These are phyloP conservation scores for Panicum virgatum DNA, from an alignment of 202 grass and related monocot species.

Conservation along the genomic window DNA sequence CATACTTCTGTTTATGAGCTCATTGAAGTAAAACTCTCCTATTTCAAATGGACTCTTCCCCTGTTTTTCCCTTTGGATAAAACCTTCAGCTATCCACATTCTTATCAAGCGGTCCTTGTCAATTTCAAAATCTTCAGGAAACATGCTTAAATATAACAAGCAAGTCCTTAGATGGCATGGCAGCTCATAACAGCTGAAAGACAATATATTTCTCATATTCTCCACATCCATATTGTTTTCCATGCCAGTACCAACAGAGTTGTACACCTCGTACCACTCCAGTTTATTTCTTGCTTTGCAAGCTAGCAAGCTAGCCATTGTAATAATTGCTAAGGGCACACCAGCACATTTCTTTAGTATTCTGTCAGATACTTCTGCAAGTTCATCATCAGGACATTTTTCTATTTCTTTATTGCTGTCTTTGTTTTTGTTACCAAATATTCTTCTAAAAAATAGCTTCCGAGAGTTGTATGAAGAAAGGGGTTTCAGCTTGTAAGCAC, in stretches of 20 bases:
- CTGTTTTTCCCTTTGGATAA: background rate
- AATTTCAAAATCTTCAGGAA: background rate
- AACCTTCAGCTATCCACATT: background rate
- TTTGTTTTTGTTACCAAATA: background rate
- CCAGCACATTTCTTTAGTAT: background rate
- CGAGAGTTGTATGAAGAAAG: background rate
- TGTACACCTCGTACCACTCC: background rate
- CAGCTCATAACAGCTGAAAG: background rate
- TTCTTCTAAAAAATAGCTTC: background rate
- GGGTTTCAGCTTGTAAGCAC: background rate
- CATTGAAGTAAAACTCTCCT: background rate
- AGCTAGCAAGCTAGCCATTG: background rate
- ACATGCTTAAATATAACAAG: background rate
- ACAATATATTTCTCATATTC: background rate
- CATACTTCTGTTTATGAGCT: background rate
- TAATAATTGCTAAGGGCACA: background rate
- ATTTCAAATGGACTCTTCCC: too few relatives aligned
- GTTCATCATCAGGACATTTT: background rate
- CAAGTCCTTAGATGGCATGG: background rate
- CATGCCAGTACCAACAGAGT: background rate
- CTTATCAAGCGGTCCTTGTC: background rate
- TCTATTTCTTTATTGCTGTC: background rate
- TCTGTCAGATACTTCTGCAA: background rate
- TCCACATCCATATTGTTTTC: background rate
- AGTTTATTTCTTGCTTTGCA: background rate